These are phyloP conservation scores for Xylaria sp. DNA, from an alignment of 2,329 filamentous ascomycete species.

Conservation along the genomic window DNA sequence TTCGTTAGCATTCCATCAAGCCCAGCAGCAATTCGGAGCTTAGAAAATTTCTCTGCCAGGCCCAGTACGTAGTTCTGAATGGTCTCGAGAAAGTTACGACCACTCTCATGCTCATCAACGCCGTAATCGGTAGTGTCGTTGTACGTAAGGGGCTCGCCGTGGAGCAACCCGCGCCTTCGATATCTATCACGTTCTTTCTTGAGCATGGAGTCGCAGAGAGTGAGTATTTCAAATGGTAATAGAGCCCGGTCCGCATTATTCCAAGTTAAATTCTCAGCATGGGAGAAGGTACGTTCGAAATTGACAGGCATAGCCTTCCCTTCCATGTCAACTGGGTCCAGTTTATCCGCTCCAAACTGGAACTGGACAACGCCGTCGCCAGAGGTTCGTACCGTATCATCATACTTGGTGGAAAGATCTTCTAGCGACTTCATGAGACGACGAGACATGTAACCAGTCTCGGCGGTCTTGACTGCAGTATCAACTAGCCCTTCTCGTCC, in stretches of 20 bases:
- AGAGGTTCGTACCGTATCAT: conserved; percentile 93
- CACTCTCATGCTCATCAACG: conserved; percentile 83
- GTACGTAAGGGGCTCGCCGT: conserved; percentile 72
- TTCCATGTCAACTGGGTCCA: conserved; percentile 98
- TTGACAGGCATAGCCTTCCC: conserved; percentile 91
- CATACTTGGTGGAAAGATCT: conserved; percentile 92
- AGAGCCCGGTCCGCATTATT: conserved; percentile 79
- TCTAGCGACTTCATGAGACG: conserved; percentile 98
- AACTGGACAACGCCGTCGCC: conserved; percentile 92
- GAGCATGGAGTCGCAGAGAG: conserved; percentile 74
- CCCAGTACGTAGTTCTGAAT: conserved; percentile 76
- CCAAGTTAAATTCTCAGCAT: conserved; percentile 80
- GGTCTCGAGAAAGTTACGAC: conserved; percentile 81
- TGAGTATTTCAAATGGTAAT: conserved; percentile 76
- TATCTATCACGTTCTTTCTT: conserved; percentile 74
- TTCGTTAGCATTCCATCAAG: conserved; percentile 54
- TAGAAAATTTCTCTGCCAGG: conserved; percentile 69
- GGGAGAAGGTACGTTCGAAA: conserved; percentile 90
- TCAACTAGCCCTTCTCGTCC: conserved; percentile 98
- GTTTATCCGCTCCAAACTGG: conserved; percentile 93
- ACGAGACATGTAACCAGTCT: conserved; percentile 99
- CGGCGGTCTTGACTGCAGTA: conserved; percentile 98
- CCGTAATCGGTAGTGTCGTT: conserved; percentile 73
- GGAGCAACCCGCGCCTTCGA: conserved; percentile 67
- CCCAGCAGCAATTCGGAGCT: conserved; percentile 62